Percentiles rank a stretch among this genome's conserved stretches.
Evolutionary conservation across 805 yeast species (phyloP).

Genomic region (Candida peoriensis): DNA sequence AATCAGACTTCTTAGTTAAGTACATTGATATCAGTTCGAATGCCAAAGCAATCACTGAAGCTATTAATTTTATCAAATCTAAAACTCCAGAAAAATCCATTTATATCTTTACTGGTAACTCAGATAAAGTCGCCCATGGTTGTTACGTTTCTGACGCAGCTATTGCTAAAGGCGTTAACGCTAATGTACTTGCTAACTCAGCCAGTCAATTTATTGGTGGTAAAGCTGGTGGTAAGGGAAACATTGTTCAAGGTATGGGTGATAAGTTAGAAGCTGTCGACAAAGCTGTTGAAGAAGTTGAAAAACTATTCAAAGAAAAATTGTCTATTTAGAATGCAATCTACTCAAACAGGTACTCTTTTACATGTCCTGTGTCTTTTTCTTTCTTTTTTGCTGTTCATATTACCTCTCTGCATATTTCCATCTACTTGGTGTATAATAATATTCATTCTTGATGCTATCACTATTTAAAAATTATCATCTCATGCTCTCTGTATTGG

Average conservation of each 20-base stretch:
- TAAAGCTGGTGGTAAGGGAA: slow-evolving; percentile 98
- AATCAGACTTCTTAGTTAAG: slow-evolving; percentile 57
- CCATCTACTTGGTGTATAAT: too few species aligned
- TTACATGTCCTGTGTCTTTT: too few species aligned
- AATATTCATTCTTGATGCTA: too few species aligned
- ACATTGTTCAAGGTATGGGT: slow-evolving; percentile 96
- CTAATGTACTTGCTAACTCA: slow-evolving; percentile 65
- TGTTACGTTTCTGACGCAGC: slow-evolving; percentile 78
- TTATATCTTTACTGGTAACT: slow-evolving; percentile 72
- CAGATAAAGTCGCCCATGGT: slow-evolving; percentile 88
- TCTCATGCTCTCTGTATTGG: too few species aligned
- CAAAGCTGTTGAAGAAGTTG: slow-evolving; percentile 70
- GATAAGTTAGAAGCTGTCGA: slow-evolving; percentile 65
- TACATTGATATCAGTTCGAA: slow-evolving; percentile 70
- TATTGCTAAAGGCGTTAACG: slow-evolving; percentile 63
- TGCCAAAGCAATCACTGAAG: slow-evolving; percentile 93
- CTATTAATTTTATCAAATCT: slow-evolving; percentile 76
- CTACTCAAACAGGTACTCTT: too few species aligned
- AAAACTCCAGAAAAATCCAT: slow-evolving; percentile 69
- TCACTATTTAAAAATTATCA: too few species aligned
- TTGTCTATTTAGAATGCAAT: slow-evolving; percentile 32
- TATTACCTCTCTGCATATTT: too few species aligned
- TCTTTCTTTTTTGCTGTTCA: too few species aligned
- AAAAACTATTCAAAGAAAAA: slow-evolving; percentile 55
- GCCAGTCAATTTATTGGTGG: slow-evolving; percentile 85